phyloP scores from a whole-genome alignment of 139 green algal genomes.

The Trebouxia sp. region DNA sequence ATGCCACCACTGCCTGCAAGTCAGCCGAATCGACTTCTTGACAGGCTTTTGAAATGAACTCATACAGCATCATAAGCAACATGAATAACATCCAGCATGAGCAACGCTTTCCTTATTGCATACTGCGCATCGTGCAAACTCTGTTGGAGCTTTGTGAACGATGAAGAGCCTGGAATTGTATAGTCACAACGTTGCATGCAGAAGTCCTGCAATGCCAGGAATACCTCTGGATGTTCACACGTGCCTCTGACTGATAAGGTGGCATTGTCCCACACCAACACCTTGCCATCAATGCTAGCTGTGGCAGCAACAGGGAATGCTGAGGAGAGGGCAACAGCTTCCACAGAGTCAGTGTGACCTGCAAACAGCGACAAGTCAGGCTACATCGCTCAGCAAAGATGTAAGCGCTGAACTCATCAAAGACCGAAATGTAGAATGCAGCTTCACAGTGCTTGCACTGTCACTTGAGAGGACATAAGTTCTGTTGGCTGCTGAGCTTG shows the following conservation, averaged over 20 bases:
- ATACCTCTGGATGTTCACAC: conserved; percentile 71
- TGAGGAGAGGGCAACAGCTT: conserved; percentile 66
- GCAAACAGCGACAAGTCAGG: neutral
- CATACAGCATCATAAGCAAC: neutral
- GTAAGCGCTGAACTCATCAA: neutral
- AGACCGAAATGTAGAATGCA: neutral
- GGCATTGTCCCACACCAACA: conserved; percentile 77
- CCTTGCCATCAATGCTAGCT: conserved; percentile 72
- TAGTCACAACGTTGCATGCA: neutral
- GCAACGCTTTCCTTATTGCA: neutral
- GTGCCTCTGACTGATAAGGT: conserved; percentile 41
- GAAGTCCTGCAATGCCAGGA: no score
- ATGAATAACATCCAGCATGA: neutral
- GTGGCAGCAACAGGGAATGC: conserved; percentile 61
- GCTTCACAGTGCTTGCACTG: no score
- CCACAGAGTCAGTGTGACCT: conserved; percentile 79
- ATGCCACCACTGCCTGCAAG: conserved; percentile 32
- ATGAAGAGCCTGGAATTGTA: neutral
- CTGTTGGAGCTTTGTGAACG: neutral
- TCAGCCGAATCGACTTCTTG: neutral
- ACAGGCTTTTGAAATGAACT: neutral
- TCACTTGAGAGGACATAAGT: no score
- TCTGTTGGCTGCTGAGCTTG: no score
- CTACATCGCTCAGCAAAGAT: neutral
- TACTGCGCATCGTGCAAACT: no score